These are phyloP conservation scores for Lenzites betulinus DNA, from an alignment of 768 basidiomycete genomes.

Conservation along the genomic window DNA sequence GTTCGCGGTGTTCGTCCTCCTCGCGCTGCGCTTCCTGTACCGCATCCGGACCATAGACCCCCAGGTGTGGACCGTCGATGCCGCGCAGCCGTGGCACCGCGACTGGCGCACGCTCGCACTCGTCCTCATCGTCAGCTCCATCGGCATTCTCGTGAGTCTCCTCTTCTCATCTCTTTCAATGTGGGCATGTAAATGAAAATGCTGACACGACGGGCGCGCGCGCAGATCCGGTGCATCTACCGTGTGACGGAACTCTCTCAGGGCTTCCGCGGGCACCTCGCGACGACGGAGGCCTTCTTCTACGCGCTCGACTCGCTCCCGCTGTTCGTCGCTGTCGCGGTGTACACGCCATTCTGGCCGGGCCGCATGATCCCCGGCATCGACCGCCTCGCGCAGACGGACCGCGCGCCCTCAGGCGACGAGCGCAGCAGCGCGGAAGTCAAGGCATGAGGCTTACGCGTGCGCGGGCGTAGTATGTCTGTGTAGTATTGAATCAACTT, in stretches of 20 bases:
- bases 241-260: slow-evolving; percentile 56
- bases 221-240: slow-evolving; percentile 61
- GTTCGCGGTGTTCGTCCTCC: slow-evolving; percentile 48
- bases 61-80: slow-evolving; percentile 43
- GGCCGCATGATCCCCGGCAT: slow-evolving; percentile 49
- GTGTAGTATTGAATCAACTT: too few species aligned
- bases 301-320: slow-evolving; percentile 71
- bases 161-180: too few species aligned
- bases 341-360: slow-evolving; percentile 68
- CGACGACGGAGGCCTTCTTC: slow-evolving; percentile 61
- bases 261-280: slow-evolving; percentile 61
- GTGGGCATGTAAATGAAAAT: too few species aligned
- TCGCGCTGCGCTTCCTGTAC: slow-evolving; percentile 51
- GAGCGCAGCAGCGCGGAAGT: slow-evolving; percentile 6
- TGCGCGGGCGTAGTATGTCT: too few species aligned
- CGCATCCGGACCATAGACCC: slow-evolving; percentile 46
- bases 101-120: slow-evolving; percentile 62
- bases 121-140: slow-evolving; percentile 54
- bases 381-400: slow-evolving; percentile 11
- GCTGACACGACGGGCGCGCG: too few species aligned
- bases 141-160: slow-evolving; percentile 51
- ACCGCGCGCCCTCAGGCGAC: background rate
- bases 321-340: slow-evolving; percentile 56
- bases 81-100: slow-evolving; percentile 44
- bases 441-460: background rate